Evolutionary conservation across 2,329 filamentous ascomycete genomes (phyloP).

Genomic region (Phymatotrichopsis omnivora): DNA sequence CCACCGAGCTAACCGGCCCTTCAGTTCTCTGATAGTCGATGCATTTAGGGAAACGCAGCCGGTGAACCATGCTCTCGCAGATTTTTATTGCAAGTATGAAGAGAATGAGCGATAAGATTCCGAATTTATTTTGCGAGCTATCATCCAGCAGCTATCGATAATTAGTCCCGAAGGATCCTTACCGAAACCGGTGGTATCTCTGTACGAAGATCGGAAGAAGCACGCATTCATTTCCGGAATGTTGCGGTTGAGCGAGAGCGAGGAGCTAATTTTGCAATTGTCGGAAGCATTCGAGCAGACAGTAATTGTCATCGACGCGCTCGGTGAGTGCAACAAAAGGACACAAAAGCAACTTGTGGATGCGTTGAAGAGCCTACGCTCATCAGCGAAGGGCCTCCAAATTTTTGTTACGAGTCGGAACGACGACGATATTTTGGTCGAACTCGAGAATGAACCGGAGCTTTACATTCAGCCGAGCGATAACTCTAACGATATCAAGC

Average conservation of each 20-base stretch:
- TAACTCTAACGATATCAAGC: slow-evolving; percentile 11
- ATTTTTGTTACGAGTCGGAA: slow-evolving; percentile 19
- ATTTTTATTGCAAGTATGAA: slow-evolving; percentile 35
- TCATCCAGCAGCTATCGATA: slow-evolving; percentile 26
- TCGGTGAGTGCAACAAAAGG: slow-evolving; percentile 12
- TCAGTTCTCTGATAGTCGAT: slow-evolving; percentile 9
- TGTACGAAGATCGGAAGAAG: slow-evolving; percentile 5
- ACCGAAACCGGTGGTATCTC: slow-evolving; percentile 20
- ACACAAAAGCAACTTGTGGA: slow-evolving; percentile 4
- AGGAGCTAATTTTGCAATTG: slow-evolving; percentile 3
- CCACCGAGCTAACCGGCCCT: no score
- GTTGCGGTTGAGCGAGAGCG: background rate
- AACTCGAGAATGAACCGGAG: slow-evolving; percentile 5
- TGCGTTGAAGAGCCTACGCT: slow-evolving; percentile 6
- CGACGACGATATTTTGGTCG: slow-evolving; percentile 12
- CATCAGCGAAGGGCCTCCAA: slow-evolving; percentile 3
- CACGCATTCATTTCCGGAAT: background rate
- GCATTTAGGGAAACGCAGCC: slow-evolving; percentile 21
- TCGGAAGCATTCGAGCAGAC: slow-evolving; percentile 9
- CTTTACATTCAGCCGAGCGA: slow-evolving; percentile 13
- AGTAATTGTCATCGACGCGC: slow-evolving; percentile 16
- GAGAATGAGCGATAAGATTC: slow-evolving; percentile 28
- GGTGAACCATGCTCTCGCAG: slow-evolving; percentile 31
- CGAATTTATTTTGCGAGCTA: slow-evolving; percentile 32
- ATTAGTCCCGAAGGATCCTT: background rate